A percentile compares a stretch with the other conserved stretches of the same genome.
Evolutionary conservation across 139 green algal species (phyloP).

Genomic region (Medakamo hakoo): DNA sequence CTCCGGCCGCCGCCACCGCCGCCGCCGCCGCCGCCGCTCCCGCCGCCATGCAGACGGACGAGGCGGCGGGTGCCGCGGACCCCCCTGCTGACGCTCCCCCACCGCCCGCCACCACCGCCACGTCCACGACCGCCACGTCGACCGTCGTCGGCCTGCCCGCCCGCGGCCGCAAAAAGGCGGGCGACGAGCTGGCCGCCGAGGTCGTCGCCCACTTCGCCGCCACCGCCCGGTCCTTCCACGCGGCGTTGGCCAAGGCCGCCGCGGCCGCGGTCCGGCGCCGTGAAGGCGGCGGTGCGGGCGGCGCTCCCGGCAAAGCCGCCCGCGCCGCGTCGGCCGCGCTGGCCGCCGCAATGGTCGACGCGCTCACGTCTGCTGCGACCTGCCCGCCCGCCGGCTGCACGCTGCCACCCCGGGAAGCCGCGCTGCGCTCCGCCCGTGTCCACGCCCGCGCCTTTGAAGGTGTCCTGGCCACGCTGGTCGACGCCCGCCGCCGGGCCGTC

Average conservation of each 20-base stretch:
- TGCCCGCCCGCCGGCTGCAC: not conserved
- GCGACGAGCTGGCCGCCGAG: constrained; percentile 48
- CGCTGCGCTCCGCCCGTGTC: not conserved
- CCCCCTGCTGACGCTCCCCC: not conserved
- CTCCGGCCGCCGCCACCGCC: not conserved
- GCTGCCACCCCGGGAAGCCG: not conserved
- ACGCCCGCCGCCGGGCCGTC: constrained; percentile 51
- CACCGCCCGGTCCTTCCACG: constrained; percentile 49
- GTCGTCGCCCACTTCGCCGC: constrained; percentile 49
- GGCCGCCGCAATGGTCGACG: constrained; percentile 42
- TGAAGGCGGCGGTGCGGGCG: constrained; percentile 18
- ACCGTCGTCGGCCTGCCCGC: not conserved
- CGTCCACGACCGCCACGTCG: too few relatives aligned
- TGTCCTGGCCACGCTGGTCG: constrained; percentile 44
- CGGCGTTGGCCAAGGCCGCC: constrained; percentile 57
- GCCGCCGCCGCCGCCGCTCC: not conserved
- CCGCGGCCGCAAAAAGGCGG: constrained; percentile 13
- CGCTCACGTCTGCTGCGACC: constrained; percentile 1
- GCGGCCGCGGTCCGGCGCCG: constrained; percentile 45
- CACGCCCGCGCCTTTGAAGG: constrained; percentile 1
- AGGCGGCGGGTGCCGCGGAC: not conserved
- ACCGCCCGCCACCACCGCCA: too few relatives aligned
- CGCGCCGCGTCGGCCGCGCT: constrained; percentile 37
- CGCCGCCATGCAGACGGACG: constrained; percentile 2
- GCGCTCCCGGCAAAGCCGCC: constrained; percentile 30